Evolutionary conservation across 2,329 filamentous ascomycete genomes (phyloP).

Genomic region (Macrophomina tecta): DNA sequence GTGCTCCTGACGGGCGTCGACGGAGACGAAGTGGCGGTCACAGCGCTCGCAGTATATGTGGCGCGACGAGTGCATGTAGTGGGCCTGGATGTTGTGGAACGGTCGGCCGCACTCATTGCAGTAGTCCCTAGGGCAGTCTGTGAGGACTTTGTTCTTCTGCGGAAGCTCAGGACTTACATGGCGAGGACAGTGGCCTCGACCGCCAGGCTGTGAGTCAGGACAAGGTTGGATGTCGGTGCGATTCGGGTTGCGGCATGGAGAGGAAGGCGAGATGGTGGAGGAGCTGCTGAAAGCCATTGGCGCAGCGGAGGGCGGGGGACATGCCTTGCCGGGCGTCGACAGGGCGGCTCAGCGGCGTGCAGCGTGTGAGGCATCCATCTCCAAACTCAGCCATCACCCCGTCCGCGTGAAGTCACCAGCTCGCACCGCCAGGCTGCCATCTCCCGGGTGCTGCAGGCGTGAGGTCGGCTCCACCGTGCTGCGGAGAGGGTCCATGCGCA

Average conservation of each 20-base stretch:
- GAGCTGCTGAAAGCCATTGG: background rate
- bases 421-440: background rate
- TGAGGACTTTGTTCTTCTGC: background rate
- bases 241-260: no score
- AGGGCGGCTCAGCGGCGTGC: background rate
- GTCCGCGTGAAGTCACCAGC: background rate
- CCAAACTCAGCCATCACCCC: background rate
- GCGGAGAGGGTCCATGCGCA: background rate
- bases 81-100: slow-evolving; percentile 13
- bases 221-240: background rate
- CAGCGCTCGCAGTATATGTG: slow-evolving; percentile 19
- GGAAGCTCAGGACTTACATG: slow-evolving; percentile 11
- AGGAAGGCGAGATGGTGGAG: background rate
- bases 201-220: background rate
- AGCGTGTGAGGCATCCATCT: background rate
- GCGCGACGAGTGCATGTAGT: background rate
- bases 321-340: background rate
- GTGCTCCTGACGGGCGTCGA: background rate
- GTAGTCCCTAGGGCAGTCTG: background rate
- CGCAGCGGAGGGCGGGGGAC: background rate
- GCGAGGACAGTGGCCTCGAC: background rate
- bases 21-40: slow-evolving; percentile 4
- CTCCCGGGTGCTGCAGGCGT: background rate
- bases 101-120: background rate
- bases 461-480: no score